Percentiles rank a stretch among this genome's conserved stretches.
Conservation (phyloP, 768 basidiomycete species). For the Leccinum boreale region DNA sequence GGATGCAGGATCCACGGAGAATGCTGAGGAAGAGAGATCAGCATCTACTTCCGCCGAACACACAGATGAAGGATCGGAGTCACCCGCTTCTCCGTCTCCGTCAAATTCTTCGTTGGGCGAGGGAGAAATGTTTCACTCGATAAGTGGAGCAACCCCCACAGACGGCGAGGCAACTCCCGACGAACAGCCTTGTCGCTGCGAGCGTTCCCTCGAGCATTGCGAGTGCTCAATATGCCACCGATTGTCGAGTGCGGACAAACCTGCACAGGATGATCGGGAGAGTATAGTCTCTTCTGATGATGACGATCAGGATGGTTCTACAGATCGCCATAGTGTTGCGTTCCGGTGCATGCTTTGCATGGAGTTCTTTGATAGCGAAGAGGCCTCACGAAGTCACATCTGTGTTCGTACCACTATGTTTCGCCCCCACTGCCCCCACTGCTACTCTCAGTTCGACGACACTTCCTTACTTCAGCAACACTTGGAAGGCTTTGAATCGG, state of each 20-base stretch:
- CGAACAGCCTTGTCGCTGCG: not conserved
- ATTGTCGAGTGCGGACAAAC: not conserved
- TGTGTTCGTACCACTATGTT: conserved; percentile 11
- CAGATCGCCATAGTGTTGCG: not conserved
- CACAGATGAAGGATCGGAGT: not conserved
- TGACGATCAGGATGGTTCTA: not conserved
- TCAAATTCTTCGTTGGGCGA: conserved; percentile 3
- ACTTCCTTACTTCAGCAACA: conserved; percentile 15
- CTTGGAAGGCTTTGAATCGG: conserved; percentile 6
- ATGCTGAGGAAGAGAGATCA: not conserved
- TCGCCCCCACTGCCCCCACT: conserved; percentile 19
- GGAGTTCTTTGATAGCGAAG: conserved; percentile 10
- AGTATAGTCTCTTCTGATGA: not conserved
- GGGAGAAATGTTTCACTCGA: conserved; percentile 11
- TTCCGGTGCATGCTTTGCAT: conserved; percentile 18
- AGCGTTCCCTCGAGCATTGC: not conserved
- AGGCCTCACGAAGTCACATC: conserved; percentile 10
- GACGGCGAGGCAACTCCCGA: not conserved
- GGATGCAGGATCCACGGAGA: not conserved
- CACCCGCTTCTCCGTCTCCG: not conserved
- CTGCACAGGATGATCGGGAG: not conserved
- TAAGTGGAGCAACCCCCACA: not conserved
- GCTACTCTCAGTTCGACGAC: conserved; percentile 25
- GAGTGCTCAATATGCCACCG: conserved; percentile 7
- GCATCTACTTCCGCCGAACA: not conserved